Evolutionary conservation across 768 basidiomycete species (phyloP), one percentile per base, ranked within the genome.

Genomic region (Lentinula sp.): DNA sequence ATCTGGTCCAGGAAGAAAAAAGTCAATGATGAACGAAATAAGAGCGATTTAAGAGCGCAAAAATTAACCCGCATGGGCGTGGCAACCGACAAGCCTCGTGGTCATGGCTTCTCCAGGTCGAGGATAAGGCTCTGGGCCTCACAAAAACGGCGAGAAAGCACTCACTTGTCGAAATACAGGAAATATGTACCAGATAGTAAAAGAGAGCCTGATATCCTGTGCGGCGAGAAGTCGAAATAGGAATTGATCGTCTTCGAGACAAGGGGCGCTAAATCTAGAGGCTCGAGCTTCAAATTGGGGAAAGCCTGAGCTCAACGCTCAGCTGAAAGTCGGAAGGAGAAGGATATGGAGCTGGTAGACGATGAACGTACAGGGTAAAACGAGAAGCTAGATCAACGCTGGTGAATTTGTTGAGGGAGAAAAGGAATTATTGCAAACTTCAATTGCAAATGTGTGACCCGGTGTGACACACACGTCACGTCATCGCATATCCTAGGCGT

Each of bases 341-440:
- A 58, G 48, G 57, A n/a, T 32, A 52, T 35, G 62, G 49, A 66
- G 63, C 33, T 59, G 64, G 56, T 60, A 63, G 64, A 56, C 43
- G 62, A 39, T 52, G 62, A 55, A 64, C 69, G 65, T 63, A 69
- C 66, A 64, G 61, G 57, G 65, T 36, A 59, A 57, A 64, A 67
- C 51, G 66, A 63, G 62, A 62, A 62, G 60, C 66, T 66, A 66
- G 70, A 71, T 60, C 45, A 49, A 61, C 37, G 55, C 49, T 56
- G 53, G 46, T 55, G 59, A 64, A 64, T 69, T 72, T 72, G 73
- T 75, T 74, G 74, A 75, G 75, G 75, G 72, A 72, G 66, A 67
- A 70, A 60, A 59, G 65, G 6, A 32, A 37, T 37, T 35, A 37
- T 54, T 41, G 53, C 53, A 54, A 54, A 36, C 53, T 16, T 51